Percentiles rank a stretch among this genome's conserved stretches.
Evolutionary conservation across 1,139 yeast genomes (phyloP).

Genomic region (Geotrichum candidum): DNA sequence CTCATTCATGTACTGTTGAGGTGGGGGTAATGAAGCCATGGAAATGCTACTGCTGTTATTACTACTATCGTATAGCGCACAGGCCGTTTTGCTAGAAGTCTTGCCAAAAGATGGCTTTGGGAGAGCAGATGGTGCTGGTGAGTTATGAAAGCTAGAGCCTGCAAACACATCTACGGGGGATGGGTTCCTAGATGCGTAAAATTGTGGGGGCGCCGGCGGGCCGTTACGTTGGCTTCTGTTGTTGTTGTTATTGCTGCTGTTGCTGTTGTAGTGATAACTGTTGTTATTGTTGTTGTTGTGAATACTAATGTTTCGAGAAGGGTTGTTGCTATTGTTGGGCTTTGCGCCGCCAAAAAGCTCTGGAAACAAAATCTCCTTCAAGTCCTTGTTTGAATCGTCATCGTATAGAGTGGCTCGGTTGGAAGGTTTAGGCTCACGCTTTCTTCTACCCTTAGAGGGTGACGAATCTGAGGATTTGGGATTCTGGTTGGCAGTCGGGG

Average conservation of each 20-base stretch:
- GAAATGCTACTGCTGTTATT: not conserved
- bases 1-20: not conserved
- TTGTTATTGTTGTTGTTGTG: not conserved
- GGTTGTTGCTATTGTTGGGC: not conserved
- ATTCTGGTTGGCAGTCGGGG: not conserved
- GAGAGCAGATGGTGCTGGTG: slow-evolving; percentile 42
- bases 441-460: not conserved
- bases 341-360: slow-evolving; percentile 21
- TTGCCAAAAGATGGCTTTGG: slow-evolving; percentile 37
- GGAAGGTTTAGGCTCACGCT: not conserved
- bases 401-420: not conserved
- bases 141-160: slow-evolving; percentile 40
- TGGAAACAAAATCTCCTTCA: slow-evolving; percentile 27
- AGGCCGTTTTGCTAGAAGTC: slow-evolving; percentile 8
- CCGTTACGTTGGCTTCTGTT: not conserved
- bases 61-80: slow-evolving; percentile 3
- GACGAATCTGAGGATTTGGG: not conserved
- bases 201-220: not conserved
- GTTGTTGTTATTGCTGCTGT: not conserved
- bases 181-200: slow-evolving; percentile 9
- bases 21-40: not conserved
- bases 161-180: slow-evolving; percentile 30
- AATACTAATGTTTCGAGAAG: not conserved
- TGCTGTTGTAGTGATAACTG: slow-evolving; percentile 2
- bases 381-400: slow-evolving; percentile 16